Base-by-base conservation (phyloP, 208 protist species). In the Leishmania gerbilli region DNA sequence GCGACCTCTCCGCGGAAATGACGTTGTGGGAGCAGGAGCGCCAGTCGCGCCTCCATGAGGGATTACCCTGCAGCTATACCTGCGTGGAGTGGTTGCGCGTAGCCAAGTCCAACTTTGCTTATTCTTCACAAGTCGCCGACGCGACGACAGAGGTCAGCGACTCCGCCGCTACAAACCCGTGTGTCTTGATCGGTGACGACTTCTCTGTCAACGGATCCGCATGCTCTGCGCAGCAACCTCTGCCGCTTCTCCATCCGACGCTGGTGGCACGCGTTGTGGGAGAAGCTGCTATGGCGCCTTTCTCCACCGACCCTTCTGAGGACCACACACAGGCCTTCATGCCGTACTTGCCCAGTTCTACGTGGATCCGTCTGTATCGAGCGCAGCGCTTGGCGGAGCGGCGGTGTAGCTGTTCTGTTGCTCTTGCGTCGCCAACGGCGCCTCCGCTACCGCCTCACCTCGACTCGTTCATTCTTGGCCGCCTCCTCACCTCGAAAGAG, bases 401-500 rank as follows among this genome's bases (percentile, higher is more conserved):
- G 55, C 37, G 31, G 7, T 11, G 9, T 11, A 0, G 62, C 42
- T 5, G n/a, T 45, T 21, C 55, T 27, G 17, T 11, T 51, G 74
- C 53, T 37, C 4, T 8, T 11, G 27, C 49, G 7, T 7, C 31
- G 17, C 0, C 4, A 2, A 56, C 17, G 34, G 11, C 58, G 1
- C 13, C 37, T 11, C 42, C n/a, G 9, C 55, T 88, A 40, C 89
- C 89, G 21, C 81, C 87, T 9, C 87, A 89, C 56, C 84, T 92
- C 24, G 83, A 92, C 42, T 58, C 77, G 5, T 69, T 24, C 0
- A 45, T 74, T 21, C 84, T 92, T 2, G 89, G 89, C 6, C 84
- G 89, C 9, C 79, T 85, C 0, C 77, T 92, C 6, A 92, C 84
- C 0, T 9, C 71, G 45, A 84, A 77, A 27, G 89, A 92, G 76